Base-by-base conservation (phyloP, 73 alveolate genomes). In the Paraurostyla sp. region DNA sequence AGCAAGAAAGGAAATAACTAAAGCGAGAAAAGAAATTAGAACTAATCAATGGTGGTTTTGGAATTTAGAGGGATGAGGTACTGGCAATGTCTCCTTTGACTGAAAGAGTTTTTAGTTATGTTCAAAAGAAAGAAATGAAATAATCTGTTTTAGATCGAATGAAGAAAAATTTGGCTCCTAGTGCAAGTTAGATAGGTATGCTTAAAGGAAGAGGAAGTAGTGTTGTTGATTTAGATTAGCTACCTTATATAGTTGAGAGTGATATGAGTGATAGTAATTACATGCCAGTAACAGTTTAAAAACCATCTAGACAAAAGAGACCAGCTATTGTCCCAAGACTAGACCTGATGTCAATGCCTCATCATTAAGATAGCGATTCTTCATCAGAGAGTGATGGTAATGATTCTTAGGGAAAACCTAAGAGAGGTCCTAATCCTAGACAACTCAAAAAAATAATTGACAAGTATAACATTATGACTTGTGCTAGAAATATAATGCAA, bases 381-480 rank as follows among this genome's bases (percentile, higher is more conserved):
- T 69, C 84, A 16, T 41, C 58, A 2, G 84, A 69, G 20, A 4
- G 20, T 18, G 33, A 7, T 11, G 84, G 42, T 38, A 7, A 38
- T 15, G 62, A 69, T 25, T 69, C 84, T 7, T 38, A 38, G 41
- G 84, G 84, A 7, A 69, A 69, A 29, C 84, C 84, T 11, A 69
- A 42, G 62, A 38, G 84, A 15, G 84, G 84, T 22, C 84, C 84
- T 33, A 73, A 73, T 73, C 86, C 86, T 3, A 73, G 52, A 49
- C 29, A 73, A 46, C 30, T 73, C 29, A 73, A 73, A 29, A 11
- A 73, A 33, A 73, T 73, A 1, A 22, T 73, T 16, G 86, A 73
- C 71, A 73, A 49, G 52, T 73, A 73, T 36, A 73, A 73, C 51
- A 73, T 73, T 22, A 29, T 48, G 7, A 73, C 86, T 13, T 73